Conservation (phyloP, 2,329 filamentous ascomycete genomes). For the Boeremia lycopersici region DNA sequence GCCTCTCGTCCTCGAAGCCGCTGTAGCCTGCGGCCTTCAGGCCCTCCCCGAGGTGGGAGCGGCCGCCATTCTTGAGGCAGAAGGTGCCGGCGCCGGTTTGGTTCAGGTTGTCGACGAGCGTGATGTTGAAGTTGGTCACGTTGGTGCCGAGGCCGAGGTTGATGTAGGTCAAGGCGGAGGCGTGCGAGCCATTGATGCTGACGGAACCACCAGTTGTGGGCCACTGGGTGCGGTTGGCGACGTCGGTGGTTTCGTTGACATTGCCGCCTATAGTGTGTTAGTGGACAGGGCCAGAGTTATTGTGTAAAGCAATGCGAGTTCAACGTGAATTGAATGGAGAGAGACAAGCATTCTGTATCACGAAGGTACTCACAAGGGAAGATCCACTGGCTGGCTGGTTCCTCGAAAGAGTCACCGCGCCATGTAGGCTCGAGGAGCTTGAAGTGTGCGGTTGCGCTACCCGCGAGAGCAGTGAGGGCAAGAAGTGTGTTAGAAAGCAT, state of each 20-base stretch:
- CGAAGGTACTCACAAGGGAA: constrained; percentile 45
- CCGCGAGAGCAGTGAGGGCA: constrained; percentile 30
- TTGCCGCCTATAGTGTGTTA: constrained; percentile 43
- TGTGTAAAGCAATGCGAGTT: too few species aligned
- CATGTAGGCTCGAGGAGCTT: constrained; percentile 49
- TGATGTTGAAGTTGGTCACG: constrained; percentile 54
- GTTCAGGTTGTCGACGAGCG: constrained; percentile 53
- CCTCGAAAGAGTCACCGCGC: constrained; percentile 51
- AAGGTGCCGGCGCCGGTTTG: constrained; percentile 57
- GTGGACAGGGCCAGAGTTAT: not conserved
- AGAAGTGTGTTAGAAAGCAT: constrained; percentile 32
- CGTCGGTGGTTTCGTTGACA: constrained; percentile 45
- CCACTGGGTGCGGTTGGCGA: constrained; percentile 55
- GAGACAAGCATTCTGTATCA: not conserved
- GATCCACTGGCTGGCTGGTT: constrained; percentile 46
- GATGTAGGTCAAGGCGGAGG: constrained; percentile 53
- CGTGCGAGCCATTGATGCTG: constrained; percentile 49
- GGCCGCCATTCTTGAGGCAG: constrained; percentile 50
- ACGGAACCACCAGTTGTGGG: constrained; percentile 53
- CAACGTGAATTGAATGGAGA: too few species aligned
- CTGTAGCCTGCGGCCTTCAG: constrained; percentile 33
- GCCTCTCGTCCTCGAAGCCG: constrained; percentile 21
- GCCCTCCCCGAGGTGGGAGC: constrained; percentile 31
- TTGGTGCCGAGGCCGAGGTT: constrained; percentile 53
- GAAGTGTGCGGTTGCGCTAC: constrained; percentile 52